Evolutionary conservation across 208 protist species (phyloP).

Genomic region (Trypanosoma caninum): DNA sequence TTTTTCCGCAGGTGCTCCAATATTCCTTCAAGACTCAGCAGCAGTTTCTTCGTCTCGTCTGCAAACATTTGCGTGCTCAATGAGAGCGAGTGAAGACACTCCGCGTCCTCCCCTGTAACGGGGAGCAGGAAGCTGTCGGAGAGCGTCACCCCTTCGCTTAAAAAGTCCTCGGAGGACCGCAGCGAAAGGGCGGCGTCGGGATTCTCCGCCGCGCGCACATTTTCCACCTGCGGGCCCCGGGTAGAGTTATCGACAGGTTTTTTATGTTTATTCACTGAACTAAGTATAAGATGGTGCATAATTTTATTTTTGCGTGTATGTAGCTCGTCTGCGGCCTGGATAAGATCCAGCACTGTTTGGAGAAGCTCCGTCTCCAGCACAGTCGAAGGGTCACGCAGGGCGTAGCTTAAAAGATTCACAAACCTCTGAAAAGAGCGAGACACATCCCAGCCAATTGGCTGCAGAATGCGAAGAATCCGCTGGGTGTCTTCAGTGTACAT

Average conservation of each 20-base stretch:
- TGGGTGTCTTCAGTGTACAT: slow-evolving; percentile 40
- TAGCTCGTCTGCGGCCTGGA: slow-evolving; percentile 50
- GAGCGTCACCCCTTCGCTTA: slow-evolving; percentile 54
- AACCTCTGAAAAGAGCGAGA: slow-evolving; percentile 59
- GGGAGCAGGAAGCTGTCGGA: slow-evolving; percentile 65
- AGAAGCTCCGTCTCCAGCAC: slow-evolving; percentile 74
- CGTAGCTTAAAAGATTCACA: slow-evolving; percentile 62
- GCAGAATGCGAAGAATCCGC: slow-evolving; percentile 57
- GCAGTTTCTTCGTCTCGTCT: slow-evolving; percentile 71
- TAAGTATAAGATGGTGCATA: slow-evolving; percentile 71
- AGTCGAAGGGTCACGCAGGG: slow-evolving; percentile 52
- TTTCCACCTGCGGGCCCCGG: not conserved
- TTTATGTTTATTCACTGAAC: slow-evolving; percentile 26
- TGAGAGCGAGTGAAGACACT: slow-evolving; percentile 77
- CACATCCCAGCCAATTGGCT: slow-evolving; percentile 60
- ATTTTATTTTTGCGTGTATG: slow-evolving; percentile 79
- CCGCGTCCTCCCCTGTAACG: slow-evolving; percentile 69
- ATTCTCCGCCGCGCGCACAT: not conserved
- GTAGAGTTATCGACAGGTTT: not conserved
- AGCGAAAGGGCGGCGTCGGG: too few species aligned
- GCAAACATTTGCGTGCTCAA: slow-evolving; percentile 81
- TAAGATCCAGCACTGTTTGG: slow-evolving; percentile 67
- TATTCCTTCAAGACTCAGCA: slow-evolving; percentile 69
- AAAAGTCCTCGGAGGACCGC: too few species aligned
- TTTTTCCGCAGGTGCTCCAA: slow-evolving; percentile 59